phyloP scores from a whole-genome alignment of 2,329 filamentous ascomycete species.

The Immersiporthe knoxdaviesiana region DNA sequence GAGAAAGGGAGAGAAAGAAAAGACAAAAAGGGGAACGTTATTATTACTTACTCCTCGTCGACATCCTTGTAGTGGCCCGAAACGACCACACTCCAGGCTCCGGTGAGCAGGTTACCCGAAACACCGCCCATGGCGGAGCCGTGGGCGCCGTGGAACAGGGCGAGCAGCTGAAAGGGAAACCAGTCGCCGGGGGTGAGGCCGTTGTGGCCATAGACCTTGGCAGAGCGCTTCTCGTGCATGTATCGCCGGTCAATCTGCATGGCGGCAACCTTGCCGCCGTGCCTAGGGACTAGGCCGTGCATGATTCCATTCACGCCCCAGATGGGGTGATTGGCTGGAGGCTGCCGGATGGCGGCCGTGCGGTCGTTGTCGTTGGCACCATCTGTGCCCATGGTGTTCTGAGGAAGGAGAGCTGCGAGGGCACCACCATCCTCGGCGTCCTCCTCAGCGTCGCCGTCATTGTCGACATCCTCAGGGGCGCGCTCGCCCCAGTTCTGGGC shows the following conservation, averaged over 20 bases:
- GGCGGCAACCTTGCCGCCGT: conserved; percentile 2
- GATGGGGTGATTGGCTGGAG: conserved; percentile 35
- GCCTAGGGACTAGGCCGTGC: conserved; percentile 34
- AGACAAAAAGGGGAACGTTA: not conserved
- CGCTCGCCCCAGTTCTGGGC: conserved; percentile 10
- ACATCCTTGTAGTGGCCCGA: conserved; percentile 39
- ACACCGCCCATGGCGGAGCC: conserved; percentile 55
- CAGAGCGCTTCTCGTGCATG: conserved; percentile 20
- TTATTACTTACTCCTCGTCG: conserved; percentile 33
- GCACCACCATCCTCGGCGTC: not conserved
- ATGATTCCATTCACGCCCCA: conserved; percentile 39
- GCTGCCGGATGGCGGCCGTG: conserved; percentile 19
- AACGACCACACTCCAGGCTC: conserved; percentile 60
- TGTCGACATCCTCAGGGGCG: not conserved
- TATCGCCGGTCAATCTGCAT: conserved; percentile 30
- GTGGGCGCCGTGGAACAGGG: conserved; percentile 58
- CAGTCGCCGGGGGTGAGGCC: conserved; percentile 46
- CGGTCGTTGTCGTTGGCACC: not conserved
- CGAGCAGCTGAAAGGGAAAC: conserved; percentile 57
- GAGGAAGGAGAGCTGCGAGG: not conserved
- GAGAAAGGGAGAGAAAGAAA: too few relatives aligned
- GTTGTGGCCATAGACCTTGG: conserved; percentile 39
- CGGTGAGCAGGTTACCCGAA: conserved; percentile 46
- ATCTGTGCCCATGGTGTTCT: not conserved
- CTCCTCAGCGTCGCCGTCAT: not conserved